Percentiles rank a stretch among this genome's conserved stretches.
phyloP scores from a whole-genome alignment of 176 grass and related monocot species.

The Avena insularis region DNA sequence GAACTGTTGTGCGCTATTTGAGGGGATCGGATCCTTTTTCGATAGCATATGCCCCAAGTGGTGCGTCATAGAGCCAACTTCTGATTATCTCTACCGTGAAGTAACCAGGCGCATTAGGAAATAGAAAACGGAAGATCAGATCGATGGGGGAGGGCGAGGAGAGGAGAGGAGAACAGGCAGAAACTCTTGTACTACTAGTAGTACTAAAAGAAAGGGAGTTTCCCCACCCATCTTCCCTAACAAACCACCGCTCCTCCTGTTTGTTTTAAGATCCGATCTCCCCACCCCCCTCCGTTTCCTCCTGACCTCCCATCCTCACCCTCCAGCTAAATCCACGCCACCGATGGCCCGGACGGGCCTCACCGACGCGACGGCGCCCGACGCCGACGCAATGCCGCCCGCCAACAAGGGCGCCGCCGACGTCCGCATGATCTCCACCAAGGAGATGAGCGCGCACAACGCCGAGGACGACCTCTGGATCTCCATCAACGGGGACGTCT shows the following conservation, averaged over 20 bases:
- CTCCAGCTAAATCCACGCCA: slow-evolving; percentile 31
- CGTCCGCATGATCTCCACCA: slow-evolving; percentile 58
- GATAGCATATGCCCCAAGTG: no score
- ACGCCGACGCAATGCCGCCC: slow-evolving; percentile 39
- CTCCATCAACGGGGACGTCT: slow-evolving; percentile 83
- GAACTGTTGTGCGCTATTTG: no score
- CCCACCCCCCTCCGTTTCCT: neutral
- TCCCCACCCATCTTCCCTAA: neutral
- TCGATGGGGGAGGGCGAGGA: no score
- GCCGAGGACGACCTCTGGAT: slow-evolving; percentile 71
- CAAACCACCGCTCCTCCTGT: neutral
- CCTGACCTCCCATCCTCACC: neutral
- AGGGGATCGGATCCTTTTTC: no score
- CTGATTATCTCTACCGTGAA: no score
- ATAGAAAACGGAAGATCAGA: no score
- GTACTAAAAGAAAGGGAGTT: neutral
- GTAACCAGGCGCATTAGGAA: no score
- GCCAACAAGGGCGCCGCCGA: neutral
- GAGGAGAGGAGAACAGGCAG: neutral
- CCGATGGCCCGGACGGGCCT: slow-evolving; percentile 28
- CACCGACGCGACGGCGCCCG: slow-evolving; percentile 38
- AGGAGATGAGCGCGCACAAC: slow-evolving; percentile 66
- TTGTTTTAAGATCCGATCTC: slow-evolving; percentile 50
- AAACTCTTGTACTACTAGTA: neutral
- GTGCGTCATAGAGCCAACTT: no score